These are phyloP conservation scores for Penicillium sp. DNA, from an alignment of 2,329 filamentous ascomycete genomes.

Conservation along the genomic window DNA sequence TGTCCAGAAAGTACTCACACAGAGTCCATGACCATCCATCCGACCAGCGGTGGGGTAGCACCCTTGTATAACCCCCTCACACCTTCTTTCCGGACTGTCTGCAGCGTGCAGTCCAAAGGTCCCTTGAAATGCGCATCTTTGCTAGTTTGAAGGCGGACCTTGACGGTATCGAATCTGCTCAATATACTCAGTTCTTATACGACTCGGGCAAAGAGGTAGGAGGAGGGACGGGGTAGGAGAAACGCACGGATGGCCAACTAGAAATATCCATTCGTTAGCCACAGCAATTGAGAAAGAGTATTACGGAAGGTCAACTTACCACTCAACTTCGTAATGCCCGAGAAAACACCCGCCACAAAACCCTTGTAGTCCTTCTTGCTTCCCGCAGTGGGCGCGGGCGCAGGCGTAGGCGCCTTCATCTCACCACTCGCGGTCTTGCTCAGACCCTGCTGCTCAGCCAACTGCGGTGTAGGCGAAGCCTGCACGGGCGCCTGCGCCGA, in stretches of 20 bases:
- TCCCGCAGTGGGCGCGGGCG: conserved; percentile 11
- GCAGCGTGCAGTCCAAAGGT: conserved; percentile 80
- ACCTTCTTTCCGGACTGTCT: conserved; percentile 86
- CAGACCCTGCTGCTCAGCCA: conserved; percentile 6
- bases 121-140: conserved; percentile 77
- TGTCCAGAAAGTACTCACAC: conserved; percentile 45
- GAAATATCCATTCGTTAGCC: conserved; percentile 5
- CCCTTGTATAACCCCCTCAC: conserved; percentile 89
- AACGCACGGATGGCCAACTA: conserved; percentile 64
- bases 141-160: conserved; percentile 92
- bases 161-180: conserved; percentile 88
- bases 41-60: conserved; percentile 85
- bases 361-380: conserved; percentile 74
- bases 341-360: conserved; percentile 97
- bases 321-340: conserved; percentile 85
- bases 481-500: conserved; percentile 25
- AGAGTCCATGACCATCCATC: conserved; percentile 98
- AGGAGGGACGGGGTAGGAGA: neutral
- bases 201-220: neutral
- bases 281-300: neutral
- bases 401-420: conserved; percentile 16
- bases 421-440: conserved; percentile 4
- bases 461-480: neutral
- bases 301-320: conserved; percentile 58
- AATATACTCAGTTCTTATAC: neutral